Evolutionary conservation across 306 rosid species (phyloP).

Genomic region (Gastrolobium bilobum): DNA sequence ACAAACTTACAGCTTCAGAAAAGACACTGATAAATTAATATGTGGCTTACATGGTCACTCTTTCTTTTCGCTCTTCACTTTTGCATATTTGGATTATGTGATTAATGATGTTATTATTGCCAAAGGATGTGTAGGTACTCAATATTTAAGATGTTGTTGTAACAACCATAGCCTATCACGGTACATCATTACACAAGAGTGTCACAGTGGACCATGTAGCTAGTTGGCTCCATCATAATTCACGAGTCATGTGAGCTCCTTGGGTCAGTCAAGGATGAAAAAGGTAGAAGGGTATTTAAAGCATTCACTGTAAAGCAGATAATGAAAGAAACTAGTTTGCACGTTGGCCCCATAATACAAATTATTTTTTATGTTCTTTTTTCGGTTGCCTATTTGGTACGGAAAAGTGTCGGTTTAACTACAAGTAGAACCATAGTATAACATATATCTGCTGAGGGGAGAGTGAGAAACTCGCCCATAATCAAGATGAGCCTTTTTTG

Average conservation of each 20-base stretch:
- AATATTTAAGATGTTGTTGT: conserved; percentile 44
- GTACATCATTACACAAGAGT: conserved; percentile 30
- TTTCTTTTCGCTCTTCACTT: conserved; percentile 24
- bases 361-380: not conserved
- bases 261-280: conserved; percentile 19
- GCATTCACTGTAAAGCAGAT: conserved; percentile 29
- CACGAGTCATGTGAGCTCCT: not conserved
- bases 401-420: conserved; percentile 46
- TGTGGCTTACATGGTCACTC: conserved; percentile 5
- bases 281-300: conserved; percentile 41
- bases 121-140: conserved; percentile 32
- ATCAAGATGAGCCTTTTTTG: conserved; percentile 56
- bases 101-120: conserved; percentile 41
- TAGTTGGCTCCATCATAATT: conserved; percentile 23
- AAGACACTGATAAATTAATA: conserved; percentile 19
- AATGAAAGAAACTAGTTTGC: conserved; percentile 25
- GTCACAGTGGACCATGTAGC: conserved; percentile 49
- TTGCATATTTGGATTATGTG: conserved; percentile 14
- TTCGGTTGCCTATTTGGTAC: conserved; percentile 6
- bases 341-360: conserved; percentile 22
- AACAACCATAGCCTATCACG: conserved; percentile 38
- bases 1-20: not conserved
- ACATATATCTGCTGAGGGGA: conserved; percentile 31
- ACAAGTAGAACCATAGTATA: not conserved
- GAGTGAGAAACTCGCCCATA: not conserved